Evolutionary conservation across 345 rosid genomes (phyloP), one percentile per base, ranked within the genome.

Genomic region (Populus ilicifolia): DNA sequence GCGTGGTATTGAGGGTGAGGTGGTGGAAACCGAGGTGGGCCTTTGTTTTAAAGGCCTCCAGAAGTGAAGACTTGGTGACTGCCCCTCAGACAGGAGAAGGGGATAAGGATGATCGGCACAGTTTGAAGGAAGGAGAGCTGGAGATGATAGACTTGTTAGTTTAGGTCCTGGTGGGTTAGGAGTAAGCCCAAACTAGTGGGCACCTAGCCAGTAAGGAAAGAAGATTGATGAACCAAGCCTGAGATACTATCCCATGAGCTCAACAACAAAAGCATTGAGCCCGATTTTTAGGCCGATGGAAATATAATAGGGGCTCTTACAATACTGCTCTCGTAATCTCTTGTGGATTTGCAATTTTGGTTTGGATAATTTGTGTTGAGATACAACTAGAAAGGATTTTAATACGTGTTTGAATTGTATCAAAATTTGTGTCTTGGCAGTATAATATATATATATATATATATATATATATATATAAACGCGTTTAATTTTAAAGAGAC

Each of bases 1-100:
- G 71, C 41, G 12, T 68, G 71, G 62, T 70, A 67, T 41, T 41
- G 82, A 29, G 82, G 73, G 23, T 36, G 73, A 23, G 5, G 62
- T 23, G 80, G 44, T 70, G 80, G 79, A 88, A 85, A 68, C 85
- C 86, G 38, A 81, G 68, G 23, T 54, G 43, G 33, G 80, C 70
- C 44, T 9, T 64, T 62, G 30, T 2, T 33, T 54, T 61, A 73
- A 78, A 73, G 71, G 83, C 77, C 70, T 72, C 79, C 72, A 77
- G 83, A 87, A 78, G 72, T 82, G 88, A 62, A 83, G 78, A 83
- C 78, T 84, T 54, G 93, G 89, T 1, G 87, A 73, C 73, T 86
- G 88, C 94, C 87, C 73, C 41, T 76, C 75, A 12, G 27, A 16
- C 35, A 12, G 25, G 7, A 21, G 23, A 50, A 23, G 59, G 7